Evolutionary conservation across 1,284 basidiomycete species (phyloP), one percentile per base, ranked within the genome.

Genomic region (Porodaedalea pini): DNA sequence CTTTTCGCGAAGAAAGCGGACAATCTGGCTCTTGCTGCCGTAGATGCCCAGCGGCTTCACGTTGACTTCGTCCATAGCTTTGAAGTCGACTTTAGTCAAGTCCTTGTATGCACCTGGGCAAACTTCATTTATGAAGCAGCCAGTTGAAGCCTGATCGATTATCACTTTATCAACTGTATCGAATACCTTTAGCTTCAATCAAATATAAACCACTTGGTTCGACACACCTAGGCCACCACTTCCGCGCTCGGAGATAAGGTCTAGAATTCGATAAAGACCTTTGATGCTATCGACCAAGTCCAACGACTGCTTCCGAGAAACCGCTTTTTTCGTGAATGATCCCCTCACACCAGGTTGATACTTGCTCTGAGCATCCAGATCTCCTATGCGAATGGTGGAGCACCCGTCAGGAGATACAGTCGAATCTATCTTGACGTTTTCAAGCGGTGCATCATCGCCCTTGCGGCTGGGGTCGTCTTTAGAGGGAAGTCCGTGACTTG

Each of bases 111-210:
- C 74, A 1, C 77, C 74, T 0, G 80, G 79, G 19, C 64, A 70
- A 3, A 81, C 54, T 17, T 68, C 64, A 44, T 82, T 80, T 59
- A 81, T 70, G 50, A 82, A 73, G 2, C 62, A 61, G 53, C 72
- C 70, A 21, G 82, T 66, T 1, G 74, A 75, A 17, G 75, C 73
- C 64, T 81, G 78, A 23, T 72, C 73, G 39, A 84, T 83, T 65
- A 85, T 75, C 43, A 85, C 73, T 64, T 85, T 85, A 58, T 82
- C 81, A 21, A 81, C 80, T 84, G 58, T 2, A 39, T 31, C 29
- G 47, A 23, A 25, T 48, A 31, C 2, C 8, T 37, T 19, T n/a
- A 39, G n/a, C n/a, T 21, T n/a, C 1, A n/a, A 41, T 49, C 15
- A 41, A 2, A 4, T 34, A n/a, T 10, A 17, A 21, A 19, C 21